These are phyloP conservation scores for Protea cynaroides DNA, from an alignment of 164 flowering plant genomes.

Conservation along the genomic window DNA sequence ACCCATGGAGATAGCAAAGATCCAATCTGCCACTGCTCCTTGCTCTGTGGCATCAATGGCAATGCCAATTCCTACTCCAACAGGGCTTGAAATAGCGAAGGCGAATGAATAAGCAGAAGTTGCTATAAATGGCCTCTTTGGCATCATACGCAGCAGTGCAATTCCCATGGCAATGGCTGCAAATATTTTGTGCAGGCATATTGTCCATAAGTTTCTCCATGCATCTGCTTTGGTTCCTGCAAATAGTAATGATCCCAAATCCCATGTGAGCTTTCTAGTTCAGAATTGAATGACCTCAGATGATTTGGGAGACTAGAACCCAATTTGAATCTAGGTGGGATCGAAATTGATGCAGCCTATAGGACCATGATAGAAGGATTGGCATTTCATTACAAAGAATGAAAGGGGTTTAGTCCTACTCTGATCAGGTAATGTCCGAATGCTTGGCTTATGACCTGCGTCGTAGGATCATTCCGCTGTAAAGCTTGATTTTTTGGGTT, in stretches of 20 bases:
- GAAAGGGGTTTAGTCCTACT: too few relatives aligned
- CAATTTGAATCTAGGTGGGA: too few relatives aligned
- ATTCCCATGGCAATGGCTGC: conserved; percentile 88
- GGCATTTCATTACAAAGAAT: too few relatives aligned
- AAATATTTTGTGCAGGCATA: conserved; percentile 76
- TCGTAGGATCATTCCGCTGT: too few relatives aligned
- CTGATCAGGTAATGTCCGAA: too few relatives aligned
- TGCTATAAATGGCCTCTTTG: conserved; percentile 48
- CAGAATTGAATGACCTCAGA: too few relatives aligned
- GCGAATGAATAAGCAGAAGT: conserved; percentile 63
- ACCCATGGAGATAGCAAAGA: conserved; percentile 72
- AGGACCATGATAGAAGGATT: too few relatives aligned
- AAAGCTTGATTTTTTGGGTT: too few relatives aligned
- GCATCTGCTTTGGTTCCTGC: conserved; percentile 60
- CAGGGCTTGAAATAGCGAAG: conserved; percentile 76
- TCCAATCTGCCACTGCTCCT: conserved; percentile 68
- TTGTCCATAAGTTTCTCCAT: conserved; percentile 84
- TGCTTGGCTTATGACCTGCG: too few relatives aligned
- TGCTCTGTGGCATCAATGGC: conserved; percentile 64
- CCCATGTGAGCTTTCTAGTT: too few relatives aligned
- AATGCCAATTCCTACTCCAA: conserved; percentile 80
- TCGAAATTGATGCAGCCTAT: too few relatives aligned
- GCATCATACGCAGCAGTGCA: conserved; percentile 72
- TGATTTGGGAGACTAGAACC: too few relatives aligned
- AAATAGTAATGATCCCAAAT: neutral